A percentile compares a stretch with the other conserved stretches of the same genome.
These are phyloP conservation scores for Pezicula neosporulosa DNA, from an alignment of 2,329 filamentous ascomycete species.

Conservation along the genomic window DNA sequence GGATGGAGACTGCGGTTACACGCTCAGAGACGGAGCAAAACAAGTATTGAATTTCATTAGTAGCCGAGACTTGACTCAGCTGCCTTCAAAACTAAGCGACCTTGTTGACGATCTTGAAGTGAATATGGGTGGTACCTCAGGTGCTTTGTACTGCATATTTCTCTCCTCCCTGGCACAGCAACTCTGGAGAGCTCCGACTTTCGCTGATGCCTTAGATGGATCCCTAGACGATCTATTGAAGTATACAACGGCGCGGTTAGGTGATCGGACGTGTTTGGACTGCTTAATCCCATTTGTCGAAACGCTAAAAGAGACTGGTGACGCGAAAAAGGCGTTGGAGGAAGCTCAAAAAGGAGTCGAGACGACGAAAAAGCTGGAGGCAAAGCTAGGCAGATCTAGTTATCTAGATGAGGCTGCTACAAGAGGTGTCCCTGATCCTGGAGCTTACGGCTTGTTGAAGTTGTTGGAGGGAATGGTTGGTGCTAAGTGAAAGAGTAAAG, in stretches of 20 bases:
- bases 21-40: slow-evolving; percentile 23
- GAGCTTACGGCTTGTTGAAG: slow-evolving; percentile 45
- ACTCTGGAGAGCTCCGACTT: slow-evolving; percentile 8
- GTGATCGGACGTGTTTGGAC: slow-evolving; percentile 29
- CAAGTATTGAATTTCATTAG: slow-evolving; percentile 26
- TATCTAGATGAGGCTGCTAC: slow-evolving; percentile 47
- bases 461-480: slow-evolving; percentile 16
- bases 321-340: slow-evolving; percentile 40
- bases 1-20: slow-evolving; percentile 30
- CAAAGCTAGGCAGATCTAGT: slow-evolving; percentile 48
- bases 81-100: slow-evolving; percentile 15
- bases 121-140: slow-evolving; percentile 30
- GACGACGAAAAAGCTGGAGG: slow-evolving; percentile 50
- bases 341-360: slow-evolving; percentile 45
- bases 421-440: slow-evolving; percentile 50
- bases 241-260: slow-evolving; percentile 25
- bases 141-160: slow-evolving; percentile 29
- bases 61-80: slow-evolving; percentile 10
- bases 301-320: slow-evolving; percentile 32
- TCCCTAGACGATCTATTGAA: slow-evolving; percentile 20
- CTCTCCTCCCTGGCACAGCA: slow-evolving; percentile 18
- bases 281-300: slow-evolving; percentile 29
- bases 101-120: slow-evolving; percentile 25
- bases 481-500: background rate
- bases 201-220: slow-evolving; percentile 12